Base-by-base conservation (phyloP, 352 stramenopile genomes). In the Phytophthora tubulina region DNA sequence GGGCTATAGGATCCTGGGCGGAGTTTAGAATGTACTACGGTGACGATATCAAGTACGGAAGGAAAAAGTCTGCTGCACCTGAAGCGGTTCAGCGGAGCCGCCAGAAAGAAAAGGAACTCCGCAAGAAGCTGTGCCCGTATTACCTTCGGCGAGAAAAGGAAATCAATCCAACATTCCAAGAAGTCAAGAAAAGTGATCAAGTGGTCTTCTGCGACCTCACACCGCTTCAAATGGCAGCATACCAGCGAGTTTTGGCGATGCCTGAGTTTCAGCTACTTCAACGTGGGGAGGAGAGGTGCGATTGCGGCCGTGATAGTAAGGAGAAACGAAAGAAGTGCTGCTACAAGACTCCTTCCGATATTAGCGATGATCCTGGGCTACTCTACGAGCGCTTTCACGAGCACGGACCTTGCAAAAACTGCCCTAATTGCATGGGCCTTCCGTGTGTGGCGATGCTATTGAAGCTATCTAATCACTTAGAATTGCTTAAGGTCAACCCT, bases 181-280 rank as follows among this genome's bases (percentile, higher is more conserved):
- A 84, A 46, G 80, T 95, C 33, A 87, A 84, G 9, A 95, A 95
- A 58, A 76, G 61, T 56, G 88, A 95, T 33, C 84, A 93, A 80
- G 85, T 95, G 14, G 86, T 95, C 2, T 91, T 94, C 39, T 95
- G 88, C 32, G 85, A 93, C 33, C 84, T 95, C 32, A 92, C 86
- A 7, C 80, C 84, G 14, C 75, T 84, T 53, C 88, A 95, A 76
- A 73, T 90, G 45, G 80, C 81, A 8, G 84, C 78, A 4, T 95
- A 95, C 70, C 76, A 91, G 54, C 77, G 88, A 8, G 84, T 95
- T 13, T 68, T 93, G 17, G 79, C 76, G 2, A 90, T 93, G 81
- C 81, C 85, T 8, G 86, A 95, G 62, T 95, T 90, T 56, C 75
- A 92, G 27, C 42, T 93, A 27, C 76, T 95, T 3, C 81, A 84